Base-by-base conservation (phyloP, 2,329 filamentous ascomycete genomes). In the Verticillium zaregamsianum region DNA sequence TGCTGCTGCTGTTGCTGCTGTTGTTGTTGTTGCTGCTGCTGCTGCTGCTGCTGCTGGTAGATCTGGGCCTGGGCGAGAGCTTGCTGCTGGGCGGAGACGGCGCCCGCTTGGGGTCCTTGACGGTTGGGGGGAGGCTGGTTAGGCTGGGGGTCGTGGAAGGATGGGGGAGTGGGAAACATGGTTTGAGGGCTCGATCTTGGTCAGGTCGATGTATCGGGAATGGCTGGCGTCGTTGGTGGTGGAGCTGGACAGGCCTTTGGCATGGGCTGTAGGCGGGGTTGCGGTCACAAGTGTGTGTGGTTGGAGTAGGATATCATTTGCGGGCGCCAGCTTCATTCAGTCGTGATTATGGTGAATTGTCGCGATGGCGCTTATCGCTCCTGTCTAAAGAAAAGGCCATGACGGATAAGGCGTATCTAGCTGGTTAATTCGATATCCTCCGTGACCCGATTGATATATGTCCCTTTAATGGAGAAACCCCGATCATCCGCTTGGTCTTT, bases 31-130 rank as follows among this genome's bases (percentile, higher is more conserved):
- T 65, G 65, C 56, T n/a, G n/a, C n/a, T n/a, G n/a, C n/a, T n/a
- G n/a, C n/a, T 45, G 39, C 39, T 69, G 68, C 60, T 64, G 68
- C 58, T 68, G 69, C 31, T 70, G 67, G 39, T 69, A 62, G 15
- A 57, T 64, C 40, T 67, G 67, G 3, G 61, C 61, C 20, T 59
- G 59, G 17, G 58, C 57, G 17, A 58, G 40, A 9, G 20, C 55
- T 20, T 71, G 66, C 23, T 62, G 67, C 45, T 69, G 68, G 7
- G 57, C 62, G 32, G 45, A 23, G n/a, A 52, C 45, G 7, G 45
- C 20, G 45, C 45, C 45, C 12, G 45, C 20, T 52, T 52, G 45
- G 20, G 45, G n/a, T 23, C 45, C 45, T 20, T 52, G 45, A 5
- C 45, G 45, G 45, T 52, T 52, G 7, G 45, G 55, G 17, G 40